A percentile compares a stretch with the other conserved stretches of the same genome.
phyloP scores from a whole-genome alignment of 352 stramenopile species.

The Phytophthora europaea region DNA sequence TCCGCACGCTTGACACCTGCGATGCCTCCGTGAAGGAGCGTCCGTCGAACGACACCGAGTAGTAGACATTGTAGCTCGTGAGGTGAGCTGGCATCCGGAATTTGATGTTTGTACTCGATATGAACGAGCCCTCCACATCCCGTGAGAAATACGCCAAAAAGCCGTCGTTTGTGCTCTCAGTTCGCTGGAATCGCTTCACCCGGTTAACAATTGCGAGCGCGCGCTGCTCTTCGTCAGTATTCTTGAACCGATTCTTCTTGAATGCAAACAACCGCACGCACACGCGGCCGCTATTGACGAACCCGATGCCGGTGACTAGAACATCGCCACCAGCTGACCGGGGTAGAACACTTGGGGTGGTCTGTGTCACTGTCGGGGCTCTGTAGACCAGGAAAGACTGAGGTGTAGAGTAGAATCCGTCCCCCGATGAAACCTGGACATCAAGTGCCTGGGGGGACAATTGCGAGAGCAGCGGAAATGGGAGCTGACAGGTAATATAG shows the following conservation, averaged over 20 bases:
- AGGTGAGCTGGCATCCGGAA: constrained; percentile 58
- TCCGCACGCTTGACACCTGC: constrained; percentile 40
- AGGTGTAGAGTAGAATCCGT: constrained; percentile 58
- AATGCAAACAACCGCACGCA: constrained; percentile 66
- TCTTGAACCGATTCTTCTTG: constrained; percentile 38
- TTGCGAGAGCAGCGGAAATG: constrained; percentile 14
- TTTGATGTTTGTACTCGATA: constrained; percentile 50
- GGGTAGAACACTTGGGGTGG: constrained; percentile 59
- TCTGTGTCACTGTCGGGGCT: constrained; percentile 49
- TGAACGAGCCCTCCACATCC: constrained; percentile 51
- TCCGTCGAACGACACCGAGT: constrained; percentile 69
- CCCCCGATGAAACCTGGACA: constrained; percentile 74
- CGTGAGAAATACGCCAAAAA: constrained; percentile 50
- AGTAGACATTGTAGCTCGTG: constrained; percentile 72
- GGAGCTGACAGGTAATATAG: constrained; percentile 51
- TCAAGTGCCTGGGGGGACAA: constrained; percentile 48
- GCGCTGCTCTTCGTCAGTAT: constrained; percentile 33
- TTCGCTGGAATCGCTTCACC: constrained; percentile 35
- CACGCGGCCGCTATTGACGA: constrained; percentile 51
- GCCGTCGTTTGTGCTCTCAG: constrained; percentile 34
- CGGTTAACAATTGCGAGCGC: constrained; percentile 49
- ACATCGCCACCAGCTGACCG: constrained; percentile 68
- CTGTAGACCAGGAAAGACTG: constrained; percentile 60
- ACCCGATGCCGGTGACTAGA: constrained; percentile 48
- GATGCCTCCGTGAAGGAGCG: constrained; percentile 57